Conservation (phyloP, 805 yeast genomes). For the Ogataea ramenticola region DNA sequence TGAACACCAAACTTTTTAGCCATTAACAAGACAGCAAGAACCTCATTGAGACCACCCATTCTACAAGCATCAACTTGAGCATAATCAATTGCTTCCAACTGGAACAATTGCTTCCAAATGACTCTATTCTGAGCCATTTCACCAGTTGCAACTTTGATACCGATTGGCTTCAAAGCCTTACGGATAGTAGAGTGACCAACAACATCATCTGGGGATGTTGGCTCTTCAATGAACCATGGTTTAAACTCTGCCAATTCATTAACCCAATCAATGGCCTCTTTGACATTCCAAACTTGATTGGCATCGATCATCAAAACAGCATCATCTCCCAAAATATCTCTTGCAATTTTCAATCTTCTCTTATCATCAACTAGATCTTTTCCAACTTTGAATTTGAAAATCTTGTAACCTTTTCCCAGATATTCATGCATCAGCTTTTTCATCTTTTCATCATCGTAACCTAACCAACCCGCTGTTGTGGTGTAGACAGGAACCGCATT, state of each 20-base stretch:
- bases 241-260: conserved; percentile 13
- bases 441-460: conserved; percentile 34
- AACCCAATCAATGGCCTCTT: conserved; percentile 18
- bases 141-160: conserved; percentile 18
- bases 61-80: conserved; percentile 17
- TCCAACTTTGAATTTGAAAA: conserved; percentile 36
- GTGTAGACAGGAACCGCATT: conserved; percentile 37
- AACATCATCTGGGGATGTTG: conserved; percentile 20
- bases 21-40: conserved; percentile 15
- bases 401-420: conserved; percentile 29
- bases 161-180: conserved; percentile 13
- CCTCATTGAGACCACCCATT: conserved; percentile 18
- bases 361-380: conserved; percentile 29
- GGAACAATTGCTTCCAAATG: conserved; percentile 18
- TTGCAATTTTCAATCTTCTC: conserved; percentile 27
- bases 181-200: conserved; percentile 16
- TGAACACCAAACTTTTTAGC: conserved; percentile 16
- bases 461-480: conserved; percentile 40
- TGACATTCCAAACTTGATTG: conserved; percentile 19
- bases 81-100: conserved; percentile 16
- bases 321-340: conserved; percentile 34
- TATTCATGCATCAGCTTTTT: conserved; percentile 24
- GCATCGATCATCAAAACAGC: conserved; percentile 21
- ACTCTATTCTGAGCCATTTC: conserved; percentile 20
- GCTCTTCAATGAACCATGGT: conserved; percentile 19